Evolutionary conservation across 2,329 filamentous ascomycete genomes (phyloP).

Genomic region (Clarireedia homoeocarpa): DNA sequence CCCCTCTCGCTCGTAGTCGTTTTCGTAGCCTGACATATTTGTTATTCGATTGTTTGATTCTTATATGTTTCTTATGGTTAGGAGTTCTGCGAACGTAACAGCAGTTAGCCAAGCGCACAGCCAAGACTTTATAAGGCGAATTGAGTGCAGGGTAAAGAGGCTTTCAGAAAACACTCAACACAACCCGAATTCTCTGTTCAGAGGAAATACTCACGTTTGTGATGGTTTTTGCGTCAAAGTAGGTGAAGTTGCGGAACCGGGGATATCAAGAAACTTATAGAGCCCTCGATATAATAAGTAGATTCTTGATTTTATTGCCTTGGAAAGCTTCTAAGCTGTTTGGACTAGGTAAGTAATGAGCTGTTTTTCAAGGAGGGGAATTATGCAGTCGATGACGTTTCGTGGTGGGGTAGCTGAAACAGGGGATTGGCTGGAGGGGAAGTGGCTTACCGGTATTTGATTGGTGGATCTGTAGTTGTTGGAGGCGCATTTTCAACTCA

Average conservation of each 20-base stretch:
- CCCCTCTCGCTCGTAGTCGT: background rate
- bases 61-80: background rate
- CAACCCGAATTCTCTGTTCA: too few species aligned
- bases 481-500: too few species aligned
- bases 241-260: too few species aligned
- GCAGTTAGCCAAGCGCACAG: background rate
- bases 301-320: background rate
- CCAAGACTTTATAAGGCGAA: background rate
- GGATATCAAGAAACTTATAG: too few species aligned
- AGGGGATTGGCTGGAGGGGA: background rate
- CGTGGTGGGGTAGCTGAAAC: background rate
- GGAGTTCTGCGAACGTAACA: too few species aligned
- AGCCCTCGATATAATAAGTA: background rate
- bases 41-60: background rate
- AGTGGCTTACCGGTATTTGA: too few species aligned
- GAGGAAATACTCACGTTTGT: too few species aligned
- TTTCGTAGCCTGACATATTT: conserved; percentile 7
- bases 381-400: background rate
- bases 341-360: background rate
- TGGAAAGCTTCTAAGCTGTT: background rate
- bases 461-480: too few species aligned
- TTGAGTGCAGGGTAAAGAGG: too few species aligned
- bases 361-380: background rate
- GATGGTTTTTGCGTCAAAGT: too few species aligned
- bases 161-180: too few species aligned